Evolutionary conservation across 805 yeast species (phyloP).

Genomic region (Yarrowia alimentaria): DNA sequence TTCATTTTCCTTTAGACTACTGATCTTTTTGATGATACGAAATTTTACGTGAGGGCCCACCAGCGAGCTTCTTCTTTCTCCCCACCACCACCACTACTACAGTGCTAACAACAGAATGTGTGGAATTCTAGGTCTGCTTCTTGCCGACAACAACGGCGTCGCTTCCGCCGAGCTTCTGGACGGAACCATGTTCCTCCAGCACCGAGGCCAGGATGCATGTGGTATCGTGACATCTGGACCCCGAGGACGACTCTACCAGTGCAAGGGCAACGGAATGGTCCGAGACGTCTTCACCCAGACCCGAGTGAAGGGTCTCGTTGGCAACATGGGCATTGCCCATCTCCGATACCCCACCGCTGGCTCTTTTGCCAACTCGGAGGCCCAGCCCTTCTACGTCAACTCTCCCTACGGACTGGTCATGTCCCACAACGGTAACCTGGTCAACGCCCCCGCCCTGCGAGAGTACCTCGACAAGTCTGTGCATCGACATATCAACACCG

Average conservation of each 20-base stretch:
- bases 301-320: slow-evolving; percentile 75
- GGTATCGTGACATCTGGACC: slow-evolving; percentile 96
- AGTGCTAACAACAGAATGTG: slow-evolving; percentile 66
- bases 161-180: slow-evolving; percentile 91
- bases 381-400: slow-evolving; percentile 97
- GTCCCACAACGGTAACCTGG: slow-evolving; percentile 93
- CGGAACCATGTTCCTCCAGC: slow-evolving; percentile 89
- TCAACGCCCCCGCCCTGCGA: slow-evolving; percentile 75
- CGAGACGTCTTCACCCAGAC: slow-evolving; percentile 89
- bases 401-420: slow-evolving; percentile 91
- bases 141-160: slow-evolving; percentile 66
- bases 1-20: slow-evolving; percentile 27
- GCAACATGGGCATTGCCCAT: slow-evolving; percentile 95
- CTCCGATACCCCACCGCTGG: slow-evolving; percentile 97
- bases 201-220: slow-evolving; percentile 99
- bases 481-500: slow-evolving; percentile 96
- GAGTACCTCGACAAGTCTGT: slow-evolving; percentile 86
- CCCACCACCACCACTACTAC: not conserved
- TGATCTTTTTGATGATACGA: slow-evolving; percentile 27
- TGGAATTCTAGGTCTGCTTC: slow-evolving; percentile 86
- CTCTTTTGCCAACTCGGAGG: slow-evolving; percentile 90
- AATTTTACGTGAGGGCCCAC: slow-evolving; percentile 19
- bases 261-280: slow-evolving; percentile 99
- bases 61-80: not conserved
- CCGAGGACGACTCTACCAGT: slow-evolving; percentile 90